Percentiles rank a stretch among this genome's conserved stretches.
phyloP scores from a whole-genome alignment of 202 grass and related monocot genomes.

The Zoysia matrella region DNA sequence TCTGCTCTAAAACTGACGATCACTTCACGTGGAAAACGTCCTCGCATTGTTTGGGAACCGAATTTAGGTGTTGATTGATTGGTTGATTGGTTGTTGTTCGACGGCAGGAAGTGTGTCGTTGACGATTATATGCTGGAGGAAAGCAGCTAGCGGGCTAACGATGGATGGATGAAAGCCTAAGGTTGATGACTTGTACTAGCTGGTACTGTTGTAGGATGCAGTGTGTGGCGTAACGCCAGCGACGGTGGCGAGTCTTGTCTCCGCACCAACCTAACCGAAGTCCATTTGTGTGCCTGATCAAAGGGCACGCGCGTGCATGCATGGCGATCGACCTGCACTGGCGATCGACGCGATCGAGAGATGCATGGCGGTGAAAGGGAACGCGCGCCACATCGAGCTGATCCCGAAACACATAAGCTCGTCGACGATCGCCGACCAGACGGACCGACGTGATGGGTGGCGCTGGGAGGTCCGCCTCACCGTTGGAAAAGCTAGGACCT shows the following conservation, averaged over 20 bases:
- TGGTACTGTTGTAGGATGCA: background rate
- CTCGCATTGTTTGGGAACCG: too few species aligned
- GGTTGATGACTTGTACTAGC: background rate
- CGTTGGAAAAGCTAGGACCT: background rate
- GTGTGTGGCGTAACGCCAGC: constrained; percentile 3
- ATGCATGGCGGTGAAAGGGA: background rate
- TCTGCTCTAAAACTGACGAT: too few species aligned
- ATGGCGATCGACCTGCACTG: background rate
- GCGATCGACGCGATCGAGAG: background rate
- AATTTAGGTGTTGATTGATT: too few species aligned
- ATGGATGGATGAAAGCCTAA: constrained; percentile 16
- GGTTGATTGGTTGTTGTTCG: background rate
- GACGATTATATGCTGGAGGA: background rate
- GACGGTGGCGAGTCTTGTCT: constrained; percentile 25
- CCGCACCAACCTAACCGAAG: constrained; percentile 35
- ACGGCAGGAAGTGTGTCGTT: background rate
- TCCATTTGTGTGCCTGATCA: background rate
- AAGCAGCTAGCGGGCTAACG: background rate
- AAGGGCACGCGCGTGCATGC: background rate
- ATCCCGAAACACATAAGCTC: background rate
- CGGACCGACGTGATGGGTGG: background rate
- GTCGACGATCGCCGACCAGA: background rate
- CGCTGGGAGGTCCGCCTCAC: constrained; percentile 22
- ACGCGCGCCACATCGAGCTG: too few species aligned
- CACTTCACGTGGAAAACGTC: too few species aligned